Evolutionary conservation across 1,284 basidiomycete species (phyloP).

Genomic region (Sutorius eximius): DNA sequence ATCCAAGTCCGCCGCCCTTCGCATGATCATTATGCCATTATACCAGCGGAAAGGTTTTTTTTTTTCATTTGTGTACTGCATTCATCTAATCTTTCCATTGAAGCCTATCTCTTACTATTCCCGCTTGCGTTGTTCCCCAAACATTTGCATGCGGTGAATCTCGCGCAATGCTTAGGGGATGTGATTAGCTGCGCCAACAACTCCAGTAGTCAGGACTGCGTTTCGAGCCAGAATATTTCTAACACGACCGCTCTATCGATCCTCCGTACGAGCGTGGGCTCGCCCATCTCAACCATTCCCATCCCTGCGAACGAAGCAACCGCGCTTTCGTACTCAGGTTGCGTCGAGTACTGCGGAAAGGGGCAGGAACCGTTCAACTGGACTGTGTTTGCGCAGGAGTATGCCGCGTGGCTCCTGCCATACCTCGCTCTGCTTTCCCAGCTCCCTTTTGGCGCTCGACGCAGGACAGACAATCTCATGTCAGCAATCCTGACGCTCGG

Average conservation of each 20-base stretch:
- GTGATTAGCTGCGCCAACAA: slow-evolving; percentile 13
- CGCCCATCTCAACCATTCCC: not conserved
- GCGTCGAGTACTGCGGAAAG: slow-evolving; percentile 33
- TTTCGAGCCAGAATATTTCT: slow-evolving; percentile 7
- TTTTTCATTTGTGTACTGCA: too few relatives aligned
- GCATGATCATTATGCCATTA: slow-evolving; percentile 8
- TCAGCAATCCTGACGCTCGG: slow-evolving; percentile 35
- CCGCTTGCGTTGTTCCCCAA: not conserved
- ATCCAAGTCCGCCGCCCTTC: not conserved
- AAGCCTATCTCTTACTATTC: slow-evolving; percentile 7
- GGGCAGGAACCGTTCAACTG: slow-evolving; percentile 36
- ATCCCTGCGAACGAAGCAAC: not conserved
- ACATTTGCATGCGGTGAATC: not conserved
- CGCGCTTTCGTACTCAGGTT: slow-evolving; percentile 29
- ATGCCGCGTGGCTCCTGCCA: slow-evolving; percentile 45
- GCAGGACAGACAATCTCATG: slow-evolving; percentile 30
- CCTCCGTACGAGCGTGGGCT: slow-evolving; percentile 18
- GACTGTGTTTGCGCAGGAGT: slow-evolving; percentile 41
- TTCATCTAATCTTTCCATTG: slow-evolving; percentile 2
- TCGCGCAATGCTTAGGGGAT: slow-evolving; percentile 13
- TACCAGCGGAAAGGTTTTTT: slow-evolving; percentile 9
- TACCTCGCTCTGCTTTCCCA: slow-evolving; percentile 45
- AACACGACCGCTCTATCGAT: slow-evolving; percentile 14
- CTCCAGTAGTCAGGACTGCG: slow-evolving; percentile 2
- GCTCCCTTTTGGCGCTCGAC: slow-evolving; percentile 41